Conservation (phyloP, 495 filamentous ascomycete genomes). For the Penicillium ochrochloron region DNA sequence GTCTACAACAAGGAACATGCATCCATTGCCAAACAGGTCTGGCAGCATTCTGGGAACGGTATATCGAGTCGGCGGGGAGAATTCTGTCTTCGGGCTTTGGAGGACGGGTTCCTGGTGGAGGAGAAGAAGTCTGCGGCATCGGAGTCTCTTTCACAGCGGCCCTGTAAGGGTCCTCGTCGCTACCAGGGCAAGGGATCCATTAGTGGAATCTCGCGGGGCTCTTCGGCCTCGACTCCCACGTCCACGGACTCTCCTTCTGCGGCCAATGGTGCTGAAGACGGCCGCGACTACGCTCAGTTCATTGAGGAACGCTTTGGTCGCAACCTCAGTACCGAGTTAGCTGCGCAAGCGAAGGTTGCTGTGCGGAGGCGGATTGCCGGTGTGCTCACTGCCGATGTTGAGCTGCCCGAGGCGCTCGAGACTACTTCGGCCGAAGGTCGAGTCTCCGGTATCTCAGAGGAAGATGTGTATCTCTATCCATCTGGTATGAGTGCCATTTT, state of each 20-base stretch:
- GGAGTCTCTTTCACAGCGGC: slow-evolving; percentile 45
- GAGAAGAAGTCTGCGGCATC: slow-evolving; percentile 36
- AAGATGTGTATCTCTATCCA: slow-evolving; percentile 88
- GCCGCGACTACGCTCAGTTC: slow-evolving; percentile 75
- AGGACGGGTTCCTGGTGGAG: slow-evolving; percentile 69
- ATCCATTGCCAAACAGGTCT: slow-evolving; percentile 81
- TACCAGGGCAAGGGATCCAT: slow-evolving; percentile 67
- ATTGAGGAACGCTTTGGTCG: slow-evolving; percentile 95
- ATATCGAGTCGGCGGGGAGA: slow-evolving; percentile 90
- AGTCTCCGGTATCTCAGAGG: slow-evolving; percentile 74
- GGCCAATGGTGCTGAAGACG: slow-evolving; percentile 41
- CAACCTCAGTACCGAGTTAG: slow-evolving; percentile 79
- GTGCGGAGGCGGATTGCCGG: slow-evolving; percentile 88
- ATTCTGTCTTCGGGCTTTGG: slow-evolving; percentile 77
- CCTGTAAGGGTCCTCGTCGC: slow-evolving; percentile 67
- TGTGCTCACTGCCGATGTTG: slow-evolving; percentile 73
- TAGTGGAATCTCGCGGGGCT: slow-evolving; percentile 29
- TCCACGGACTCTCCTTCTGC: slow-evolving; percentile 16
- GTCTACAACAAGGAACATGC: slow-evolving; percentile 69
- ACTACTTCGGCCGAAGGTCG: slow-evolving; percentile 50
- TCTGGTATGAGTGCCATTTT: slow-evolving; percentile 96
- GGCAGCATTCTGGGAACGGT: slow-evolving; percentile 97
- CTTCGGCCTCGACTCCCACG: slow-evolving; percentile 14
- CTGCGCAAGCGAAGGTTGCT: slow-evolving; percentile 81
- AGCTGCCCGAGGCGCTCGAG: slow-evolving; percentile 66